These are phyloP conservation scores for Chrysoporthe cubensis DNA, from an alignment of 2,329 filamentous ascomycete genomes.

Conservation along the genomic window DNA sequence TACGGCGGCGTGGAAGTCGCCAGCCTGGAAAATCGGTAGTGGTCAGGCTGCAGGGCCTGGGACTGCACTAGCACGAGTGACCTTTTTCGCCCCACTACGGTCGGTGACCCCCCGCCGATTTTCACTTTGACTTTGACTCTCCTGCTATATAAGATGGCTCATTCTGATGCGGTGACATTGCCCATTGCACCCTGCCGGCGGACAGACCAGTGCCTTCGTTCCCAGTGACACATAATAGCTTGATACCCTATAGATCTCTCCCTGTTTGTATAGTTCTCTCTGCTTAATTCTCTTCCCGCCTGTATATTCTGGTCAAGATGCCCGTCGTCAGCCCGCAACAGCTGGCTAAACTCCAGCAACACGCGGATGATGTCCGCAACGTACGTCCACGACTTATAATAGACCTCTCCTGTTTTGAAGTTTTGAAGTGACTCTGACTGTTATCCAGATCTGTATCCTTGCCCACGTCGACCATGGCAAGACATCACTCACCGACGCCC, in stretches of 20 bases:
- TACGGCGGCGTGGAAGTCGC: background rate
- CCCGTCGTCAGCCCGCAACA: slow-evolving; percentile 90
- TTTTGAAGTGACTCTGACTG: slow-evolving; percentile 37
- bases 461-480: slow-evolving; percentile 99
- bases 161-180: slow-evolving; percentile 27
- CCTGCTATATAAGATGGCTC: slow-evolving; percentile 25
- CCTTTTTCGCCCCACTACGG: background rate
- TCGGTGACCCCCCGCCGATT: slow-evolving; percentile 1
- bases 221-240: slow-evolving; percentile 7
- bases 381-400: slow-evolving; percentile 54
- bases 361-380: slow-evolving; percentile 89
- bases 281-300: background rate
- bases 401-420: slow-evolving; percentile 27
- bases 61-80: slow-evolving; percentile 6
- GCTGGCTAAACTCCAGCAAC: slow-evolving; percentile 85
- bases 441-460: slow-evolving; percentile 78
- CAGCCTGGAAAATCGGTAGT: background rate
- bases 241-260: slow-evolving; percentile 15
- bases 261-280: background rate
- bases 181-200: slow-evolving; percentile 28
- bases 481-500: slow-evolving; percentile 92
- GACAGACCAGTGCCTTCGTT: background rate
- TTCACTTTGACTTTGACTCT: background rate
- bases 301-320: slow-evolving; percentile 59
- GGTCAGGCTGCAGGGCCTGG: background rate